Conservation (phyloP, 2,329 filamentous ascomycete species). For the Apiospora aurea region DNA sequence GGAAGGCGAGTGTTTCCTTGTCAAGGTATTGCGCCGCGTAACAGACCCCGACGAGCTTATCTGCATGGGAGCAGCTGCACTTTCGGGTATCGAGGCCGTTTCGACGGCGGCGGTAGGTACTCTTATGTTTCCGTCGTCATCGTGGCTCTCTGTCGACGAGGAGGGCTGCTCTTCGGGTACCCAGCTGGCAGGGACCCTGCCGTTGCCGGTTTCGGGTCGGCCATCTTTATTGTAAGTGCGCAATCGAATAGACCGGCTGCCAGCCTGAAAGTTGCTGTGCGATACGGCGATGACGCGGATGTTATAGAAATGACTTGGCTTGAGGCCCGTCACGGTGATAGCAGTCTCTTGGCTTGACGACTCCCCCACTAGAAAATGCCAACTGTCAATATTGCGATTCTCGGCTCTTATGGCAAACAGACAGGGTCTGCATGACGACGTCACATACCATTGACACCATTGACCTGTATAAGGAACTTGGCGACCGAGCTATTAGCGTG, state of each 20-base stretch:
- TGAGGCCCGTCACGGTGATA: conserved; percentile 89
- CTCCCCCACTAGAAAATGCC: conserved; percentile 72
- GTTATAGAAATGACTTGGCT: conserved; percentile 89
- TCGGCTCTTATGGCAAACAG: background rate
- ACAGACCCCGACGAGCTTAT: conserved; percentile 51
- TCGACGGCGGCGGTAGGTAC: conserved; percentile 65
- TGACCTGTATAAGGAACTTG: conserved; percentile 91
- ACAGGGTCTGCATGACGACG: background rate
- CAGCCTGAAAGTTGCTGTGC: conserved; percentile 89
- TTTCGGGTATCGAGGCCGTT: conserved; percentile 66
- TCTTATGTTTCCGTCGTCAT: conserved; percentile 58
- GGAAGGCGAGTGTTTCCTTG: conserved; percentile 78
- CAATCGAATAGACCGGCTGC: conserved; percentile 84
- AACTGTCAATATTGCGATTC: conserved; percentile 29
- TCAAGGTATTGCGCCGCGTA: conserved; percentile 71
- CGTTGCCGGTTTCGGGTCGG: conserved; percentile 64
- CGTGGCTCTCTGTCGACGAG: conserved; percentile 50
- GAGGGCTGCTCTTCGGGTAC: conserved; percentile 57
- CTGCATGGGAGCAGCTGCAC: conserved; percentile 67
- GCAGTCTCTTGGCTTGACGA: conserved; percentile 81
- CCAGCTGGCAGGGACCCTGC: conserved; percentile 63
- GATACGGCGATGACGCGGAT: conserved; percentile 92
- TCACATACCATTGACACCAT: conserved; percentile 82
- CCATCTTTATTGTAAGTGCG: conserved; percentile 75
- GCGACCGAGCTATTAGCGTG: conserved; percentile 71